Evolutionary conservation across 2,329 filamentous ascomycete species (phyloP), one percentile per base, ranked within the genome.

Genomic region (Coniochaeta pulveracea): DNA sequence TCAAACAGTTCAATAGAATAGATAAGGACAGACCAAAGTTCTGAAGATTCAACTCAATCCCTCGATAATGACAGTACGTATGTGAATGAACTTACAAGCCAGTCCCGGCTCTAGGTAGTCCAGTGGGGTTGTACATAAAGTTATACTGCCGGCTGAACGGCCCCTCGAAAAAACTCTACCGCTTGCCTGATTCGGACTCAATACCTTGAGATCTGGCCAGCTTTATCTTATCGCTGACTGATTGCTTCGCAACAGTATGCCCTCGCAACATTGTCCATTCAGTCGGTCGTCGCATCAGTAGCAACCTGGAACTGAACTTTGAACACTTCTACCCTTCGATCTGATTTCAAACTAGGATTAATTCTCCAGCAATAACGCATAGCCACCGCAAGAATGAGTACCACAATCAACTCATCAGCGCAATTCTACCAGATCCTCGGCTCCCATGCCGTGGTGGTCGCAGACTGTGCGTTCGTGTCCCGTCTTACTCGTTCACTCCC

Each of bases 361-460:
- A n/a, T n/a, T n/a, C n/a, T n/a, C n/a, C n/a, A n/a, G n/a, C n/a
- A n/a, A n/a, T n/a, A n/a, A n/a, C n/a, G n/a, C n/a, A n/a, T n/a
- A n/a, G n/a, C n/a, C n/a, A 6, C 12, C 18, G n/a, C 10, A 26
- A 57, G 14, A 31, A 65, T 72, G 67, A 60, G 56, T 37, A 54
- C 53, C 27, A 59, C 61, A 16, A 57, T 73, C 30, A 64, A 61
- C 39, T 88, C 82, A 2, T 57, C 69, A 10, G 62, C 66, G 45
- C 76, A 93, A 57, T 91, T 88, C 65, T 72, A 72, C 49, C 69
- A 71, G 41, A 64, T 88, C 34, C 67, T 94, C 30, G 69, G 69
- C 35, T 76, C 76, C 34, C 85, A 81, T 36, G 76, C 73, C 47
- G 73, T 95, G 40, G 85, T 95, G 36, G 72, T 98, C 40, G 75